A percentile compares a stretch with the other conserved stretches of the same genome.
phyloP scores from a whole-genome alignment of 1,284 basidiomycete species.

The Ceratobasidium sp. region DNA sequence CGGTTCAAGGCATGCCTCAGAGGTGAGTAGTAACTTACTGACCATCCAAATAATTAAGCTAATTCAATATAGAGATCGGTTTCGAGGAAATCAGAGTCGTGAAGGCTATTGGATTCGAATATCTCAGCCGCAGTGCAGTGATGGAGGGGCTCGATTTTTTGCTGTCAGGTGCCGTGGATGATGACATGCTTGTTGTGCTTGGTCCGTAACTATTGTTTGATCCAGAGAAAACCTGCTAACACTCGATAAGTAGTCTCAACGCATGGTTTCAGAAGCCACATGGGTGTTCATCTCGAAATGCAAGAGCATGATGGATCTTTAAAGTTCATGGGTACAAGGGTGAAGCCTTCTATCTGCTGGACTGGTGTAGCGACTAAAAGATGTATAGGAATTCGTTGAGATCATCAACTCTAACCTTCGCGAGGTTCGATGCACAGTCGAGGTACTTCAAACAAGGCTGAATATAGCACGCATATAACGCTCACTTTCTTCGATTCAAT shows the following conservation, averaged over 20 bases:
- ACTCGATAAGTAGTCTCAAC: not conserved
- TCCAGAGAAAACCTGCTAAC: not conserved
- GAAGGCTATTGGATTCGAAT: not conserved
- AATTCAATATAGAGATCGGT: not conserved
- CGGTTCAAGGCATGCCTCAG: not conserved
- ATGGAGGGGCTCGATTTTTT: conserved; percentile 3
- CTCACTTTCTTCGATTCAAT: no score
- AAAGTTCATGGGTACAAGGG: not conserved
- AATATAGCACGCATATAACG: no score
- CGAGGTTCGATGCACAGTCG: not conserved
- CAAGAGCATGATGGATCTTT: not conserved
- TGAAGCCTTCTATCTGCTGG: not conserved
- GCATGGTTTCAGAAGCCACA: no score
- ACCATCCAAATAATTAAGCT: not conserved
- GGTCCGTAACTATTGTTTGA: not conserved
- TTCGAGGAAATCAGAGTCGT: not conserved
- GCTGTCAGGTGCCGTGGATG: not conserved
- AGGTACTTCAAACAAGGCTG: no score
- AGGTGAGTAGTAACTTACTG: not conserved
- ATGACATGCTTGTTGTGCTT: not conserved
- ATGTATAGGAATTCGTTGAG: not conserved
- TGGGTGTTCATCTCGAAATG: not conserved
- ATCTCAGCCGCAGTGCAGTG: not conserved
- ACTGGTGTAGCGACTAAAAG: no score
- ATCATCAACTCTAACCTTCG: not conserved